Conservation (phyloP, 345 rosid genomes). For the Murraya paniculata region DNA sequence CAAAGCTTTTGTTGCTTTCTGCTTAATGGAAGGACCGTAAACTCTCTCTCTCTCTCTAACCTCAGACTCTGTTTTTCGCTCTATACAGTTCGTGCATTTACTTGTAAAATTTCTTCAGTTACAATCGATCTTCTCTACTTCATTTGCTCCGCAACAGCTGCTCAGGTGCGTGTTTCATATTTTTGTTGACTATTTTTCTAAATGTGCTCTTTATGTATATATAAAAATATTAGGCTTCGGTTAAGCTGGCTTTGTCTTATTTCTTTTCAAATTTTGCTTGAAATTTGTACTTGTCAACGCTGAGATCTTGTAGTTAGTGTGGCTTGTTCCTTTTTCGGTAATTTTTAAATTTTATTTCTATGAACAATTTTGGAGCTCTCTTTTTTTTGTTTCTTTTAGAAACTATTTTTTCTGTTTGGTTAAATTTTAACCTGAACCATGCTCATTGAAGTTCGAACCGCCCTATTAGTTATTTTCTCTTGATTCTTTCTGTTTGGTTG, state of each 20-base stretch:
- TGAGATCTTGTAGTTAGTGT: slow-evolving; percentile 21
- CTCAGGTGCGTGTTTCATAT: slow-evolving; percentile 21
- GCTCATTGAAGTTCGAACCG: slow-evolving; percentile 1
- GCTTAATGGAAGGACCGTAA: slow-evolving; percentile 66
- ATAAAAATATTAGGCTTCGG: slow-evolving; percentile 8
- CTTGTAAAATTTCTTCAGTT: slow-evolving; percentile 2
- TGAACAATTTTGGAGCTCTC: background rate
- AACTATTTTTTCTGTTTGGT: background rate
- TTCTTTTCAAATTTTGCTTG: background rate
- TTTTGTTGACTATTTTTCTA: background rate
- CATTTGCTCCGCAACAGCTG: slow-evolving; percentile 1
- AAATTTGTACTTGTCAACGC: background rate
- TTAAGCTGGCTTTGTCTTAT: background rate
- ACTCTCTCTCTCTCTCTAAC: slow-evolving; percentile 9
- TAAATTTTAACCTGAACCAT: background rate
- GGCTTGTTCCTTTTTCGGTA: background rate
- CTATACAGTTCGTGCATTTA: slow-evolving; percentile 31
- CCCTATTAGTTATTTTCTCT: background rate
- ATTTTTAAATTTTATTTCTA: background rate
- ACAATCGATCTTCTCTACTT: slow-evolving; percentile 18
- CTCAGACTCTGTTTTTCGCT: slow-evolving; percentile 19
- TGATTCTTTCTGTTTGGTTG: slow-evolving; percentile 1
- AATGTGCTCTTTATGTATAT: slow-evolving; percentile 7
- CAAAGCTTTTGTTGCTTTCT: slow-evolving; percentile 52
- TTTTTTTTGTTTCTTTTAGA: background rate